A percentile compares a stretch with the other conserved stretches of the same genome.
These are phyloP conservation scores for Maudiozyma pseudohumilis DNA, from an alignment of 805 yeast species.

Conservation along the genomic window DNA sequence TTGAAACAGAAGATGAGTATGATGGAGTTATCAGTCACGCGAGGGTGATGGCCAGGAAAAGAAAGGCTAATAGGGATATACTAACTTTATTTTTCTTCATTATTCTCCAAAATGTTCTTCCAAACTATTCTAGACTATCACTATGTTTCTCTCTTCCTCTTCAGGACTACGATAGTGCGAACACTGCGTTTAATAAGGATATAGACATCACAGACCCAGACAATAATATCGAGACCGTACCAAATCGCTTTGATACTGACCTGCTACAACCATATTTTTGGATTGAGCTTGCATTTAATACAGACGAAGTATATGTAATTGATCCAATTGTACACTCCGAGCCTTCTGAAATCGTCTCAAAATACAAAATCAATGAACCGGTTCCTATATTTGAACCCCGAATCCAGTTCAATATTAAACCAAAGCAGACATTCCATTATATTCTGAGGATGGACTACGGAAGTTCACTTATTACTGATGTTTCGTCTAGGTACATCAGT, in stretches of 20 bases:
- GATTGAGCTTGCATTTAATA: slow-evolving; percentile 13
- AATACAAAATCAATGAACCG: slow-evolving; percentile 7
- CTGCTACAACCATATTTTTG: slow-evolving; percentile 21
- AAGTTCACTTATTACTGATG: slow-evolving; percentile 9
- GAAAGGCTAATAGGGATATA: slow-evolving; percentile 17
- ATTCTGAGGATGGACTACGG: slow-evolving; percentile 11
- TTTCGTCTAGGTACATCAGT: slow-evolving; percentile 18
- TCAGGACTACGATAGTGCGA: slow-evolving; percentile 7
- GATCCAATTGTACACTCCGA: slow-evolving; percentile 19
- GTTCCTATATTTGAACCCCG: slow-evolving; percentile 8
- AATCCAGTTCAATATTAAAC: slow-evolving; percentile 1
- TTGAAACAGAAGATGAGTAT: background rate
- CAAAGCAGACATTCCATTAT: slow-evolving; percentile 12
- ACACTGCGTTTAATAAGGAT: background rate
- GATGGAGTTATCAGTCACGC: slow-evolving; percentile 5
- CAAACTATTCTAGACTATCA: slow-evolving; percentile 3
- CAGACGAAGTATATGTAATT: slow-evolving; percentile 10
- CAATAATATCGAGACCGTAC: slow-evolving; percentile 8
- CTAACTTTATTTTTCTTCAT: slow-evolving; percentile 16
- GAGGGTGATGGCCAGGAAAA: slow-evolving; percentile 16
- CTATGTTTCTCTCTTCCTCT: slow-evolving; percentile 22
- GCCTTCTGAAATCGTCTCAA: slow-evolving; percentile 10
- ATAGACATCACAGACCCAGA: background rate
- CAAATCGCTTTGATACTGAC: slow-evolving; percentile 21
- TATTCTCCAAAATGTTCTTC: slow-evolving; percentile 13